A percentile compares a stretch with the other conserved stretches of the same genome.
Evolutionary conservation across 2,329 filamentous ascomycete genomes (phyloP).

Genomic region (Ceratocystis colombiana): DNA sequence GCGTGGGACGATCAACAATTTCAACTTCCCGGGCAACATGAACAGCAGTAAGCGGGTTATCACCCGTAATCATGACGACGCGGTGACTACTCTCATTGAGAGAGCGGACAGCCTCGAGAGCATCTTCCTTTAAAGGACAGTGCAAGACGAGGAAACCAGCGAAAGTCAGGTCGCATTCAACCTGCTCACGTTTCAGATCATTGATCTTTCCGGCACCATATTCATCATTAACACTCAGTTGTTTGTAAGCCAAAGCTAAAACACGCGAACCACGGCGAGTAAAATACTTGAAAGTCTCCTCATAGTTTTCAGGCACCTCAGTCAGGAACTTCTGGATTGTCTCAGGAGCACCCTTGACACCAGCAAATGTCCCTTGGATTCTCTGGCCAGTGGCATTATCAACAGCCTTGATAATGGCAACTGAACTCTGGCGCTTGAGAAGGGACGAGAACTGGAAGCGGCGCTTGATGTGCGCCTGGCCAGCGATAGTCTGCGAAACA

Average conservation of each 20-base stretch:
- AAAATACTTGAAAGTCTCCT: constrained; percentile 98
- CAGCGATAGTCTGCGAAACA: constrained; percentile 41
- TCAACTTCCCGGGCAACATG: constrained; percentile 93
- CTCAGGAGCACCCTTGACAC: constrained; percentile 93
- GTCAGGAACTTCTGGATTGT: constrained; percentile 92
- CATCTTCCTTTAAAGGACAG: constrained; percentile 92
- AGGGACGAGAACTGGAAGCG: constrained; percentile 97
- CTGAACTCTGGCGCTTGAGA: constrained; percentile 88
- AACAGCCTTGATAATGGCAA: constrained; percentile 68
- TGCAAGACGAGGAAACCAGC: constrained; percentile 93
- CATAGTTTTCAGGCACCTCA: constrained; percentile 73
- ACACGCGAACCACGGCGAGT: constrained; percentile 92
- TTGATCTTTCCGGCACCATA: constrained; percentile 79
- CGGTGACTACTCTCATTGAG: constrained; percentile 97
- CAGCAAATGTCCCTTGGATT: constrained; percentile 77
- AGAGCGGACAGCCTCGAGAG: constrained; percentile 88
- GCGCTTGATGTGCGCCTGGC: constrained; percentile 86
- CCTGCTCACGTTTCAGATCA: constrained; percentile 83
- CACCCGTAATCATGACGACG: constrained; percentile 97
- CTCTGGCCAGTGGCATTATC: constrained; percentile 65
- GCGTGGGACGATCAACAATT: constrained; percentile 88
- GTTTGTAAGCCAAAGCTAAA: constrained; percentile 87
- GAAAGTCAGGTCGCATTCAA: constrained; percentile 75
- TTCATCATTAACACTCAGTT: constrained; percentile 70
- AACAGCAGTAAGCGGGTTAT: constrained; percentile 92